phyloP scores from a whole-genome alignment of 1,284 basidiomycete genomes.

The Cronartium quercuum region DNA sequence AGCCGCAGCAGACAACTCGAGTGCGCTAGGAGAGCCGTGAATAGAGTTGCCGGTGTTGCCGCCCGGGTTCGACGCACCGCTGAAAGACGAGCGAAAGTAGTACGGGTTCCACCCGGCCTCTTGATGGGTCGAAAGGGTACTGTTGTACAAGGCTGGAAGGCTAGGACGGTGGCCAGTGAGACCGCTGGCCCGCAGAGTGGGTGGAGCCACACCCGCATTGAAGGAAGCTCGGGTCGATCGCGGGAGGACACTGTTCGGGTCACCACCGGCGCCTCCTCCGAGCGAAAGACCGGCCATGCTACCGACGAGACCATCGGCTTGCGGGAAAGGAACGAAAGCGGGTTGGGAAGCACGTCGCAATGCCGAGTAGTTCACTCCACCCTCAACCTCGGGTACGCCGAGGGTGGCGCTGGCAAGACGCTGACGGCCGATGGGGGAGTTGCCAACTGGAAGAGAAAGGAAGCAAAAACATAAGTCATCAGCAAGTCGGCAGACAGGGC shows the following conservation, averaged over 20 bases:
- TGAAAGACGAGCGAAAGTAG: slow-evolving; percentile 15
- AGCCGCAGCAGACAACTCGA: slow-evolving; percentile 30
- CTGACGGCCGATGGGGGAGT: slow-evolving; percentile 24
- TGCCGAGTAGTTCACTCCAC: slow-evolving; percentile 18
- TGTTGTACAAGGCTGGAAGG: slow-evolving; percentile 27
- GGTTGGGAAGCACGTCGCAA: slow-evolving; percentile 34
- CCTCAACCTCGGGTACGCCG: slow-evolving; percentile 14
- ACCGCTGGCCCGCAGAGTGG: not conserved
- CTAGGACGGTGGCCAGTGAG: slow-evolving; percentile 27
- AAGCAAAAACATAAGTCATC: not conserved
- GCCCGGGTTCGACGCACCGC: not conserved
- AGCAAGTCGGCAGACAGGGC: not conserved
- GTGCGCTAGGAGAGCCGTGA: slow-evolving; percentile 8
- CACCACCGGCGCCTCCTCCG: not conserved
- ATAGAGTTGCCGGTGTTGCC: not conserved
- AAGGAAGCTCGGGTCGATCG: slow-evolving; percentile 26
- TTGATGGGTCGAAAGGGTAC: not conserved
- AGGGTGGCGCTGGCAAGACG: slow-evolving; percentile 21
- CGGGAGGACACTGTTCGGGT: not conserved
- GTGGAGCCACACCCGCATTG: slow-evolving; percentile 16
- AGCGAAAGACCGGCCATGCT: slow-evolving; percentile 17
- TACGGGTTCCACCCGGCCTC: slow-evolving; percentile 37
- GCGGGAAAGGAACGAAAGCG: slow-evolving; percentile 8
- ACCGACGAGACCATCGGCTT: slow-evolving; percentile 1
- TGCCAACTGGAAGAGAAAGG: not conserved